A percentile compares a stretch with the other conserved stretches of the same genome.
These are phyloP conservation scores for Lavandula angustifolia DNA, from an alignment of 257 asterid species.

Conservation along the genomic window DNA sequence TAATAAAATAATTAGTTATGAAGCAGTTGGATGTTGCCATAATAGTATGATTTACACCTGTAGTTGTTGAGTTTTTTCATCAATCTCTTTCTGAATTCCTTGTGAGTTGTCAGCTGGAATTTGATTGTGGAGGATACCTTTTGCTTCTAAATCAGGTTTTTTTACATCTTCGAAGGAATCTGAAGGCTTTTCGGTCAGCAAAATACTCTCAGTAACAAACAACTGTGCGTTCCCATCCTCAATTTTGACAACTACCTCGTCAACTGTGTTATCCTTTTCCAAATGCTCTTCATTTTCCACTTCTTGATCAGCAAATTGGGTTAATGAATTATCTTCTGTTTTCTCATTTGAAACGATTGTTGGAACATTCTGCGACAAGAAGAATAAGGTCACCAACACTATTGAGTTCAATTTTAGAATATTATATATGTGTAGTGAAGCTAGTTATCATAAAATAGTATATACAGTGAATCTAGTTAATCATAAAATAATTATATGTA, in stretches of 20 bases:
- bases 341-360: conserved; percentile 32
- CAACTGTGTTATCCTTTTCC: conserved; percentile 24
- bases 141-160: conserved; percentile 32
- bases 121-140: conserved; percentile 27
- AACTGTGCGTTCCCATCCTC: conserved; percentile 24
- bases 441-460: conserved; percentile 10
- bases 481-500: conserved; percentile 18
- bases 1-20: background rate
- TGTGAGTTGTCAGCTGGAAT: conserved; percentile 27
- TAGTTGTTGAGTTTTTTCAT: conserved; percentile 28
- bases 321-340: conserved; percentile 17
- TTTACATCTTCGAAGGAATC: conserved; percentile 27
- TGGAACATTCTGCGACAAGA: conserved; percentile 33
- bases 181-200: conserved; percentile 11
- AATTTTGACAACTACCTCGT: conserved; percentile 13
- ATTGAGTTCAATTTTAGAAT: background rate
- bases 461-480: background rate
- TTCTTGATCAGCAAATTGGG: conserved; percentile 27
- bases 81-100: conserved; percentile 14
- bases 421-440: conserved; percentile 1
- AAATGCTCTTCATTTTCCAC: conserved; percentile 23
- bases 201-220: conserved; percentile 13
- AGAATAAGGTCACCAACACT: conserved; percentile 20
- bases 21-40: background rate
- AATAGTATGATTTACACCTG: conserved; percentile 33